These are phyloP conservation scores for Talaromyces stipitatus DNA, from an alignment of 495 filamentous ascomycete species.

Conservation along the genomic window DNA sequence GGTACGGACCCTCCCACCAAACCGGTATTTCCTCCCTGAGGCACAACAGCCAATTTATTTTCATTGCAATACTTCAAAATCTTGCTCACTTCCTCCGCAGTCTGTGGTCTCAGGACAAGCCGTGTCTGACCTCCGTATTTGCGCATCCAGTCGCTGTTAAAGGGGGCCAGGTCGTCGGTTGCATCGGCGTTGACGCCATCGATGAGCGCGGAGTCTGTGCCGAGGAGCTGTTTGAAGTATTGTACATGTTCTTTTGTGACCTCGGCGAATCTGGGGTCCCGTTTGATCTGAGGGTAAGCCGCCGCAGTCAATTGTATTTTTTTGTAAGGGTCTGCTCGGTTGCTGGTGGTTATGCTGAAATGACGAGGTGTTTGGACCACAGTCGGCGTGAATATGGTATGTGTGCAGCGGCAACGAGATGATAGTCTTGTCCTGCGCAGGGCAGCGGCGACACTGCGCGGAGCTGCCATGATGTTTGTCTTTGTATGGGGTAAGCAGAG, in stretches of 20 bases:
- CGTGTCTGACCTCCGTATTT: slow-evolving; percentile 90
- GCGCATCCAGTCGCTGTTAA: slow-evolving; percentile 98
- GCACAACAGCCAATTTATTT: slow-evolving; percentile 85
- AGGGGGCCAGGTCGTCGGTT: slow-evolving; percentile 75
- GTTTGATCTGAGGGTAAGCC: slow-evolving; percentile 73
- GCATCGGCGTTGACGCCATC: slow-evolving; percentile 70
- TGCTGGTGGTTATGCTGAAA: slow-evolving; percentile 27
- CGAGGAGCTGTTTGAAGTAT: slow-evolving; percentile 70
- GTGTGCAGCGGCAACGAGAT: slow-evolving; percentile 18
- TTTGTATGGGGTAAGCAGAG: background rate
- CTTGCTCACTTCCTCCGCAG: slow-evolving; percentile 77
- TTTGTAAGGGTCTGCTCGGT: slow-evolving; percentile 28
- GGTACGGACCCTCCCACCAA: slow-evolving; percentile 92
- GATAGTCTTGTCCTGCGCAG: slow-evolving; percentile 34
- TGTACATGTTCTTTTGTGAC: slow-evolving; percentile 69
- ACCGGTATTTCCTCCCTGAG: slow-evolving; percentile 94
- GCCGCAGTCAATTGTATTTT: slow-evolving; percentile 71
- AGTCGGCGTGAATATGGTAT: background rate
- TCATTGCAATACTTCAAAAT: slow-evolving; percentile 91
- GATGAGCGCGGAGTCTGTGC: slow-evolving; percentile 68
- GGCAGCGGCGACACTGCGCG: slow-evolving; percentile 28
- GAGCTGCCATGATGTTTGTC: slow-evolving; percentile 27
- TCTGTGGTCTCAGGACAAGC: slow-evolving; percentile 77
- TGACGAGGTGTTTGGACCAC: background rate
- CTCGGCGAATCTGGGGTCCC: slow-evolving; percentile 62